Evolutionary conservation across 169 alveolate species (phyloP).

Genomic region (Miamiensis avidus): DNA sequence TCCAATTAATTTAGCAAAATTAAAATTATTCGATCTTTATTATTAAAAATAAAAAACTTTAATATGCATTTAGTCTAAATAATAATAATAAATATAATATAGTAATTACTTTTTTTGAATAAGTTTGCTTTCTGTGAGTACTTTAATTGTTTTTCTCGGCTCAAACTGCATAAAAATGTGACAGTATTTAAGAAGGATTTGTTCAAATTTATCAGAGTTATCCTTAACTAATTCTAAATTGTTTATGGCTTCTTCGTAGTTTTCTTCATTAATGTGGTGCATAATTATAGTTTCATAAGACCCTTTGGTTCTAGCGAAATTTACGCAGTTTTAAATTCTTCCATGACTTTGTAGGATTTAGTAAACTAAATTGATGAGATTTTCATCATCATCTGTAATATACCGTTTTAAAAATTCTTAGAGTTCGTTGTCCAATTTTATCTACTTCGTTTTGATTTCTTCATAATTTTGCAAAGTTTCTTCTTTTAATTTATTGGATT

Average conservation of each 20-base stretch:
- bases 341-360: slow-evolving; percentile 77
- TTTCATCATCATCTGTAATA: slow-evolving; percentile 47
- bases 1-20: slow-evolving; percentile 28
- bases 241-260: slow-evolving; percentile 61
- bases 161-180: slow-evolving; percentile 55
- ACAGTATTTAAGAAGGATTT: slow-evolving; percentile 49
- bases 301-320: slow-evolving; percentile 66
- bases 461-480: slow-evolving; percentile 31
- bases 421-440: slow-evolving; percentile 41
- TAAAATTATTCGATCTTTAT: slow-evolving; percentile 10
- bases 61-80: no score
- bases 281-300: slow-evolving; percentile 72
- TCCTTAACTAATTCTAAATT: slow-evolving; percentile 38
- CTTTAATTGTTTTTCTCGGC: slow-evolving; percentile 57
- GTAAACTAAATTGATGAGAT: slow-evolving; percentile 51
- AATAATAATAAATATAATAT: no score
- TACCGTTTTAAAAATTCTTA: slow-evolving; percentile 51
- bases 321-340: slow-evolving; percentile 67
- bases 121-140: slow-evolving; percentile 21
- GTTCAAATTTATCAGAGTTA: slow-evolving; percentile 8
- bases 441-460: slow-evolving; percentile 28
- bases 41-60: not conserved
- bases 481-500: slow-evolving; percentile 42
- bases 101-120: not conserved
- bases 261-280: slow-evolving; percentile 75